phyloP scores from a whole-genome alignment of 768 basidiomycete species.

The Panellus pusillus region DNA sequence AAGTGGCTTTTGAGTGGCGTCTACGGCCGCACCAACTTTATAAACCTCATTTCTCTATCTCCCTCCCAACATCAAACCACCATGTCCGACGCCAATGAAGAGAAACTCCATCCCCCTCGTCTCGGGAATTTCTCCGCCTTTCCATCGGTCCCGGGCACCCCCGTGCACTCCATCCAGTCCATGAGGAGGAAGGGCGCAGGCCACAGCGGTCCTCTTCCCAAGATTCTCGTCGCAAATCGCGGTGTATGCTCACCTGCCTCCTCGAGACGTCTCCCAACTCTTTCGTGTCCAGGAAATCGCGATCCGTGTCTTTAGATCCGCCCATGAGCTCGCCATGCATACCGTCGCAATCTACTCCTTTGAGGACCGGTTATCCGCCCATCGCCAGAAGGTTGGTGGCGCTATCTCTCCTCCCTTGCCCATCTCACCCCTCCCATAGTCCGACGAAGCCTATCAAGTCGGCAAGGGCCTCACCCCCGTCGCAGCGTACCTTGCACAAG shows the following conservation, averaged over 20 bases:
- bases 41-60: background rate
- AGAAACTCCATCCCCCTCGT: constrained; percentile 17
- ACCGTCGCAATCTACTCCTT: constrained; percentile 98
- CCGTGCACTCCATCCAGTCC: constrained; percentile 87
- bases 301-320: constrained; percentile 96
- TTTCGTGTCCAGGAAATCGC: constrained; percentile 81
- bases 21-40: background rate
- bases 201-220: constrained; percentile 86
- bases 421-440: constrained; percentile 44
- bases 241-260: constrained; percentile 55
- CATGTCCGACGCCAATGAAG: too few relatives aligned
- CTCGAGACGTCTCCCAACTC: constrained; percentile 9
- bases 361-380: constrained; percentile 95
- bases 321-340: constrained; percentile 98
- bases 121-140: constrained; percentile 61
- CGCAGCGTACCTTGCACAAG: constrained; percentile 94
- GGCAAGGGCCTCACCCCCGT: constrained; percentile 96
- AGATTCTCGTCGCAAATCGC: constrained; percentile 90
- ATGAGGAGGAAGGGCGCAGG: constrained; percentile 90
- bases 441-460: constrained; percentile 98
- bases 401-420: background rate
- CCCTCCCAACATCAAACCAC: background rate
- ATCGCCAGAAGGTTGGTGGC: constrained; percentile 94
- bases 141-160: constrained; percentile 80
- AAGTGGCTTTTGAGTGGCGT: constrained; percentile 7